Percentiles rank a stretch among this genome's conserved stretches.
These are phyloP conservation scores for Clavulina sp. DNA, from an alignment of 768 basidiomycete species.

Conservation along the genomic window DNA sequence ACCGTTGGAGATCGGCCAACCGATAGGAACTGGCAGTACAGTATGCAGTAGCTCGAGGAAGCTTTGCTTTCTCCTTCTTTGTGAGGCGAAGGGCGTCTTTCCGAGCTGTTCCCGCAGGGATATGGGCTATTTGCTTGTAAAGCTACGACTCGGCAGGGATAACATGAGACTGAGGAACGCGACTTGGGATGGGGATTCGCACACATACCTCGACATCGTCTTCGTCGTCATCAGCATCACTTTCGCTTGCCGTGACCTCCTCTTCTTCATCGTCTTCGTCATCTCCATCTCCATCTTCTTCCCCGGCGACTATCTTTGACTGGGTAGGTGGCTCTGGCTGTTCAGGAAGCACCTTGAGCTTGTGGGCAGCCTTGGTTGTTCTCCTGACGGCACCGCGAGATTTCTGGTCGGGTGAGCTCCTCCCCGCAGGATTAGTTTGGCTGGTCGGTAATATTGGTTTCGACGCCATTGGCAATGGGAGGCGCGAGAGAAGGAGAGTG, in stretches of 20 bases:
- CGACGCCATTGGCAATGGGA: no score
- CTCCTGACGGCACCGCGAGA: background rate
- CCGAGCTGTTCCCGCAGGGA: conserved; percentile 85
- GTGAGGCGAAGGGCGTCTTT: conserved; percentile 79
- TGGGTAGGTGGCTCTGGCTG: conserved; percentile 36
- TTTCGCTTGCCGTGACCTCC: conserved; percentile 15
- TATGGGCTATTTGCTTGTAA: conserved; percentile 87
- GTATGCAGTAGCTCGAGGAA: conserved; percentile 91
- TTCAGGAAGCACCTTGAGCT: conserved; percentile 77
- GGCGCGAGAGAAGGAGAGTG: no score
- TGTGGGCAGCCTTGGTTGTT: conserved; percentile 20
- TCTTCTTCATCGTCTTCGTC: conserved; percentile 10
- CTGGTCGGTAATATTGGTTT: background rate
- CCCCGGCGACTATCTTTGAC: conserved; percentile 7
- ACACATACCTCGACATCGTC: conserved; percentile 46
- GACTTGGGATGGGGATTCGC: background rate
- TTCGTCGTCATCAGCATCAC: conserved; percentile 44
- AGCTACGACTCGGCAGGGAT: conserved; percentile 29
- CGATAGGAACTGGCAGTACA: conserved; percentile 90
- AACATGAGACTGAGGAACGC: conserved; percentile 1
- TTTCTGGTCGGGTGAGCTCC: background rate
- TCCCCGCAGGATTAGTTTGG: background rate
- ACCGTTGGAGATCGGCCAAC: conserved; percentile 72
- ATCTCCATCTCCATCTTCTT: conserved; percentile 18
- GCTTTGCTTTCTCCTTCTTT: conserved; percentile 77